Base-by-base conservation (phyloP, 2,329 filamentous ascomycete species). In the Diaporthe sp. region DNA sequence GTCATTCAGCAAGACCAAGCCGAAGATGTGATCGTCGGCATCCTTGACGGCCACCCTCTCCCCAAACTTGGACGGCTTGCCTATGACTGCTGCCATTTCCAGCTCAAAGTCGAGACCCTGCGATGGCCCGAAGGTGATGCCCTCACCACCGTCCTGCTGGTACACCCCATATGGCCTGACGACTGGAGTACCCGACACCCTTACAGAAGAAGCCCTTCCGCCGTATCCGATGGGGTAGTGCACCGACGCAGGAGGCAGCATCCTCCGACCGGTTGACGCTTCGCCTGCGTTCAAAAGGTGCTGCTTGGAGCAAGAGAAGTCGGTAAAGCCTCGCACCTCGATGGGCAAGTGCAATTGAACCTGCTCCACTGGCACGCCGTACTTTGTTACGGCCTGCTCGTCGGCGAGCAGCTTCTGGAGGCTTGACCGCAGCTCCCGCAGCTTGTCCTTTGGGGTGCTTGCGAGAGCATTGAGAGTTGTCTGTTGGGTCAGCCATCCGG, bases 1-100 rank as follows among this genome's bases (percentile, higher is more conserved):
- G 77, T 93, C 91, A 77, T 93, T 93, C 17, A 93, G 79, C 51
- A 93, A 81, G 0, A 91, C 88, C n/a, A 92, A 84, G 0, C 91
- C 91, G 79, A 93, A 92, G 22, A 92, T 90, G 77, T 92, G 89
- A 0, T 90, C 85, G 9, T 89, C 86, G 0, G 90, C 89, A 42
- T 89, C 87, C 28, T 85, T 86, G 0, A 85, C 82, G 0, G 80
- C 78, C 0, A 89, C 76, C 0, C 81, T 80, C 57, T 86, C 77
- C 2, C 84, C 82, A n/a, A 84, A 77, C 0, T 79, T 75, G 13
- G 84, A 79, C 0, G 84, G 81, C 55, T 87, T 87, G 3, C 87
- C 86, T 10, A 89, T 82, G 2, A 88, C 79, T 8, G 85, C 83
- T 0, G 85, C 87, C 31, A 88, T 80, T 69, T 88, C 87, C 31